phyloP scores from a whole-genome alignment of 2,329 filamentous ascomycete genomes.

The Beauveria sp. region DNA sequence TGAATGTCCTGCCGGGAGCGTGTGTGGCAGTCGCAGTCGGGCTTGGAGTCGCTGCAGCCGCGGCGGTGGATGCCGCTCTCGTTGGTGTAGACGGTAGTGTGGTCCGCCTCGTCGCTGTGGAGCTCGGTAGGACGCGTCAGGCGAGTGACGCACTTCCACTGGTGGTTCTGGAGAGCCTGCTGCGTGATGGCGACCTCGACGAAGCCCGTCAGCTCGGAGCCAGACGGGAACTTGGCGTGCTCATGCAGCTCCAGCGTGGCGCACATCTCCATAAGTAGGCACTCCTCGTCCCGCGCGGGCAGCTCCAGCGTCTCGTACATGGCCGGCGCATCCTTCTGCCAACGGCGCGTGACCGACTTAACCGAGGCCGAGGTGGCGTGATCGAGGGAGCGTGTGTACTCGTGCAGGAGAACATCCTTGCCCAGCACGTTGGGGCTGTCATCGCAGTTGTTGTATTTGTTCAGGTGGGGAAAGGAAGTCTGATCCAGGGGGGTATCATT shows the following conservation, averaged over 20 bases:
- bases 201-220: conserved; percentile 53
- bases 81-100: conserved; percentile 38
- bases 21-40: conserved; percentile 44
- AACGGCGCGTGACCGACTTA: conserved; percentile 45
- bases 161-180: conserved; percentile 44
- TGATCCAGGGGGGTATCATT: conserved; percentile 36
- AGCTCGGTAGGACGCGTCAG: conserved; percentile 51
- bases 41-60: conserved; percentile 41
- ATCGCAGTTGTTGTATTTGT: conserved; percentile 45
- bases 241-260: conserved; percentile 52
- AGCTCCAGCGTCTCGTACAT: conserved; percentile 46
- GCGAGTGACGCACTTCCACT: conserved; percentile 54
- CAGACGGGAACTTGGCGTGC: conserved; percentile 47
- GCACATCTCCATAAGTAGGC: conserved; percentile 56
- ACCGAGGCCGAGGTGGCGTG: conserved; percentile 50
- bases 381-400: conserved; percentile 48
- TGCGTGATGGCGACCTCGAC: conserved; percentile 52
- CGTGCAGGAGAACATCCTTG: conserved; percentile 48
- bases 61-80: conserved; percentile 46
- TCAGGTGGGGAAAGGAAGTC: conserved; percentile 48
- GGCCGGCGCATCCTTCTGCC: conserved; percentile 51
- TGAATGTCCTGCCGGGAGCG: conserved; percentile 41
- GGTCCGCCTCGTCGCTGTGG: conserved; percentile 34
- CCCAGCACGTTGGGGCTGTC: conserved; percentile 42
- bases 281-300: conserved; percentile 40